phyloP scores from a whole-genome alignment of 768 basidiomycete species.

The Podaxis pistillaris region DNA sequence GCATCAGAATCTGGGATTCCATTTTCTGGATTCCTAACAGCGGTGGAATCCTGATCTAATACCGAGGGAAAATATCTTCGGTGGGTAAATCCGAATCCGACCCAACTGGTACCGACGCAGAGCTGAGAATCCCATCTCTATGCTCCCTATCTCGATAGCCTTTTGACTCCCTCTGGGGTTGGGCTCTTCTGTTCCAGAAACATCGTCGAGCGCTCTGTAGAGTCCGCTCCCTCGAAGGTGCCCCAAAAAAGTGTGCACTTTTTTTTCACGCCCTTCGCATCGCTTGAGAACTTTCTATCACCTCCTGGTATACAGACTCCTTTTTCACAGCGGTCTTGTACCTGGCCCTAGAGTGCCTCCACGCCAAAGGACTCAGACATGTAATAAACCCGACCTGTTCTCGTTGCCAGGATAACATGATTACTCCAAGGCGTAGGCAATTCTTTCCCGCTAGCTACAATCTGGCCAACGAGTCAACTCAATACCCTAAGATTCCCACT shows the following conservation, averaged over 20 bases:
- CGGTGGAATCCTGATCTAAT: slow-evolving; percentile 3
- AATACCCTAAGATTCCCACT: neutral
- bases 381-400: neutral
- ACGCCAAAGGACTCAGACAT: neutral
- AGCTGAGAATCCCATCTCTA: neutral
- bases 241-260: slow-evolving; percentile 17
- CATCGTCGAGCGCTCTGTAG: slow-evolving; percentile 15
- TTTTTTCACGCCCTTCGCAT: neutral
- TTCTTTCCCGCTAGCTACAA: neutral
- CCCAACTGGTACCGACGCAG: slow-evolving; percentile 19
- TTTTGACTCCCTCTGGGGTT: slow-evolving; percentile 24
- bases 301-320: neutral
- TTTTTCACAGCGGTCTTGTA: neutral
- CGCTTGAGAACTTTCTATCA: slow-evolving; percentile 2
- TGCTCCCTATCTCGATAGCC: slow-evolving; percentile 26
- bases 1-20: slow-evolving; percentile 29
- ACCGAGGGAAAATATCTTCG: slow-evolving; percentile 16
- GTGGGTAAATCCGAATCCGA: slow-evolving; percentile 13
- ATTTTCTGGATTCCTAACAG: slow-evolving; percentile 17
- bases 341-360: neutral
- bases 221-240: slow-evolving; percentile 18
- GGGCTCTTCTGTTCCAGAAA: slow-evolving; percentile 23
- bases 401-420: neutral
- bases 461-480: neutral
- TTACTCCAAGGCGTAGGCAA: neutral